Evolutionary conservation across 2,329 filamentous ascomycete genomes (phyloP), one percentile per base, ranked within the genome.

Genomic region (Aureobasidium sp.): DNA sequence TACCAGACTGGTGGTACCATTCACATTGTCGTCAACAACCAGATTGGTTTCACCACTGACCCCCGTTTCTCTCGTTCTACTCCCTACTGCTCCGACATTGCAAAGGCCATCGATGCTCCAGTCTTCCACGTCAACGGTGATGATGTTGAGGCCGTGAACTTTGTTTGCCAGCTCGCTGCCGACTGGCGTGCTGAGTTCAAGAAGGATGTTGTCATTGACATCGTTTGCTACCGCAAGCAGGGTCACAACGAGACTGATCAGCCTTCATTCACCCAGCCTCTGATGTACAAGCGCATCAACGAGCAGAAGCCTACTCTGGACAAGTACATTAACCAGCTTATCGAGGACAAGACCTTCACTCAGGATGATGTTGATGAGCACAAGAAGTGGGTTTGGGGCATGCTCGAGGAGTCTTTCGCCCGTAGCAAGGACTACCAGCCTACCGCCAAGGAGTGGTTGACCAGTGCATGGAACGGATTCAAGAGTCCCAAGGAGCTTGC

Each of bases 231-330:
- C 84, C 89, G 94, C 73, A 99, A 97, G 81, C 87, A 97, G 76
- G 94, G 94, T 66, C 94, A 99, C 86, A 99, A 99, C 80, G 94
- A 99, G 82, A 99, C 94, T 12, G 94, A 99, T 74, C 94, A 99
- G 82, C 94, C 94, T 52, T 96, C 93, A 44, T 99, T 99, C 82
- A 99, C 94, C n/a, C 94, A 99, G 76, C 94, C 94, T 44, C 80
- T 97, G 69, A 99, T 99, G 94, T 99, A 99, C 85, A 97, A 97
- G 87, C 90, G 89, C 72, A 97, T 99, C 73, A 84, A 87, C 68
- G 83, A 87, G 64, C 91, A 97, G 75, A 84, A 88, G 67, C 86
- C 88, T 50, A 90, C 94, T 74, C 87, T 99, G 64, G 88, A 96
- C 73, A 90, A 90, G 71, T 99, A 99, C 74, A 85, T 94, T 68